phyloP scores from a whole-genome alignment of 164 flowering plant genomes.

The Annona squamosa region DNA sequence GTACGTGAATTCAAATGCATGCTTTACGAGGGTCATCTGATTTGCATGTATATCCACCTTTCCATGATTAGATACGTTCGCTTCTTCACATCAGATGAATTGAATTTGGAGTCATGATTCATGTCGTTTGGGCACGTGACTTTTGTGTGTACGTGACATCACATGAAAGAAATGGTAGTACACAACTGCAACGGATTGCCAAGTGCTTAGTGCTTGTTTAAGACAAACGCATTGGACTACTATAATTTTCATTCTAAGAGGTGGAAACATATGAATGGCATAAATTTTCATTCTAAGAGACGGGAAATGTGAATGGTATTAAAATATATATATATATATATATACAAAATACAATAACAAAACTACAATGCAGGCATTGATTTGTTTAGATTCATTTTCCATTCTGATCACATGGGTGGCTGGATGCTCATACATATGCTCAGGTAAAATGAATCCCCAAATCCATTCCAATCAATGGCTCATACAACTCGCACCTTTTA shows the following conservation, averaged over 20 bases:
- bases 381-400: background rate
- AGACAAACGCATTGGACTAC: background rate
- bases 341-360: no score
- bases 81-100: background rate
- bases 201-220: background rate
- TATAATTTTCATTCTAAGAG: background rate
- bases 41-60: background rate
- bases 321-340: no score
- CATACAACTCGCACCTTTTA: no score
- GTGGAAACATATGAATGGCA: background rate
- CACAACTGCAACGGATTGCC: background rate
- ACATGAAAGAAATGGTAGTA: background rate
- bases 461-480: no score
- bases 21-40: background rate
- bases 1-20: no score
- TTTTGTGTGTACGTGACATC: background rate
- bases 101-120: background rate
- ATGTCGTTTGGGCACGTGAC: background rate
- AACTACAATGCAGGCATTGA: background rate
- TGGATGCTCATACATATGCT: background rate
- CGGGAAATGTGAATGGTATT: no score
- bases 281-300: no score
- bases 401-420: background rate
- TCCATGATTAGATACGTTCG: background rate
- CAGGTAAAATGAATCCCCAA: no score